Evolutionary conservation across 108 stramenopile genomes (phyloP), one percentile per base, ranked within the genome.

Genomic region (Cyclotella sp.): DNA sequence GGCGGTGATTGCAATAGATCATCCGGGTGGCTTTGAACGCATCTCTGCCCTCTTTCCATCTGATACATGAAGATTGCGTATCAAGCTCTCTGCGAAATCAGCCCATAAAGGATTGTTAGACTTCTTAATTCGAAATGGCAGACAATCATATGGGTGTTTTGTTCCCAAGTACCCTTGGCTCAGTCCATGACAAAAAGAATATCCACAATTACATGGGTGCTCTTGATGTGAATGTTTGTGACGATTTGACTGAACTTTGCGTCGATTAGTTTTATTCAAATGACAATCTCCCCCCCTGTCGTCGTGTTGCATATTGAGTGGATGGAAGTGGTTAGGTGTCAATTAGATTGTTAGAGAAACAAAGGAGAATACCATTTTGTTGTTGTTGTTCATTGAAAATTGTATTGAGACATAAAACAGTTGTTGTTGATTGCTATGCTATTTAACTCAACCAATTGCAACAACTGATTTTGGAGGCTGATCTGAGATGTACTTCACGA

Each of bases 171-270:
- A 63, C 18, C 16, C 62, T 18, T 63, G 18, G 24, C 34, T 39
- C 16, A 63, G 18, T 7, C 8, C 26, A 7, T 39, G 21, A 27
- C 62, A 63, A 8, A 18, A 18, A 11, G 34, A 18, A 42, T 63
- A 63, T 18, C 62, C 62, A 42, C 62, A 63, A 28, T 28, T 63
- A 27, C 62, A 63, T 16, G 7, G 11, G 62, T 63, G 34, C 8
- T 27, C 62, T 13, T 22, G 21, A 16, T 63, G 24, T 11, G 12
- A 11, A 28, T 58, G 9, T 58, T 10, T 58, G 57, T 58, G 57
- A 9, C 57, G 9, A n/a, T 63, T 19, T 7, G 21, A 7, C 21
- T 19, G 9, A 18, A 19, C n/a, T 54, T 54, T 54, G 21, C 21
- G 53, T 19, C 53, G 53, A 54, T 54, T 19, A 7, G 44, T 13